Conservation (phyloP, 2,329 filamentous ascomycete genomes). For the Neocucurbitaria cava region DNA sequence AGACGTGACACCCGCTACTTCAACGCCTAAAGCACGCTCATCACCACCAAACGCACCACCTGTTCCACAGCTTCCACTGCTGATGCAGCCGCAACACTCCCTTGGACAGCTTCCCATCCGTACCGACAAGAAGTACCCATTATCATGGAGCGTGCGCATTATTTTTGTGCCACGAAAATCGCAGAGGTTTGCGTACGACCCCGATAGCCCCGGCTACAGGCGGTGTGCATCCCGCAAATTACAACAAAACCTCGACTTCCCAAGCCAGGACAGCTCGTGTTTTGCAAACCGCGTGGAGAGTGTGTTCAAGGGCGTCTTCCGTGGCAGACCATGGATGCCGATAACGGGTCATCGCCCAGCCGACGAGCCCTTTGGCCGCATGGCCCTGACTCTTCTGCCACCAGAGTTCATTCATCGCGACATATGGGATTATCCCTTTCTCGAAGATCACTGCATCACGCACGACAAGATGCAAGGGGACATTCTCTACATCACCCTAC, state of each 20-base stretch:
- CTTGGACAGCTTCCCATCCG: slow-evolving; percentile 46
- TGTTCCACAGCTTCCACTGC: slow-evolving; percentile 35
- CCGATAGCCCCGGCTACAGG: slow-evolving; percentile 47
- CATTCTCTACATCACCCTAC: slow-evolving; percentile 49
- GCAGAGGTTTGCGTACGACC: slow-evolving; percentile 48
- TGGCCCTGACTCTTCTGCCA: slow-evolving; percentile 46
- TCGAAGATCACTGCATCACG: slow-evolving; percentile 51
- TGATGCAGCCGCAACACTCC: slow-evolving; percentile 37
- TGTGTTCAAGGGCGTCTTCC: slow-evolving; percentile 45
- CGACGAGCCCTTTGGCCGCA: slow-evolving; percentile 48
- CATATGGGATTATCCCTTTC: slow-evolving; percentile 50
- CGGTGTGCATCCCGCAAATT: slow-evolving; percentile 49
- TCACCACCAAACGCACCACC: slow-evolving; percentile 34
- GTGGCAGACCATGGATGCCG: slow-evolving; percentile 51
- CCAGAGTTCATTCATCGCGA: slow-evolving; percentile 41
- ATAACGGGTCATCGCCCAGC: slow-evolving; percentile 47
- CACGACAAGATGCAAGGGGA: slow-evolving; percentile 53
- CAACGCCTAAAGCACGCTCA: slow-evolving; percentile 34
- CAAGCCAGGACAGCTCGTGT: slow-evolving; percentile 45
- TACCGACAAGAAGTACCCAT: slow-evolving; percentile 46
- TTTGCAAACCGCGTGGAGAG: slow-evolving; percentile 47
- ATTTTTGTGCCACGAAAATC: slow-evolving; percentile 48
- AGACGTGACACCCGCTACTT: slow-evolving; percentile 38
- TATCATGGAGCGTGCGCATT: slow-evolving; percentile 47
- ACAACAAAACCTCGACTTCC: slow-evolving; percentile 47